These are phyloP conservation scores for Arctium minus DNA, from an alignment of 129 eudicot genomes.

Conservation along the genomic window DNA sequence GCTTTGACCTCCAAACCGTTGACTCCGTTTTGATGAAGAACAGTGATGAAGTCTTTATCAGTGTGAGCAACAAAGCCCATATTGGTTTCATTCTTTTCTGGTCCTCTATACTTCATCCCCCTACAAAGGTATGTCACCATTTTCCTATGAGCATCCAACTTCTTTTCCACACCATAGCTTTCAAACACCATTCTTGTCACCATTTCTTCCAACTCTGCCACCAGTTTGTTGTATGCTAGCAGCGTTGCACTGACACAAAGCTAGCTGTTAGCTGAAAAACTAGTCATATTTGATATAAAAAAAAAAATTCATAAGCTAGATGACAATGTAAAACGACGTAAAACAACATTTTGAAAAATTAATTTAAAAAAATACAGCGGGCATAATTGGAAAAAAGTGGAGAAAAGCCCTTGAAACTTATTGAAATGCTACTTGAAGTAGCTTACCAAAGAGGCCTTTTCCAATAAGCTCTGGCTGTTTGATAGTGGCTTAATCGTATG, in stretches of 20 bases:
- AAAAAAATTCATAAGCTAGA: background rate
- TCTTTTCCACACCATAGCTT: conserved; percentile 56
- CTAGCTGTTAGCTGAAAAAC: background rate
- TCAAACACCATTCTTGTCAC: conserved; percentile 62
- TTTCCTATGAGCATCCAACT: conserved; percentile 32
- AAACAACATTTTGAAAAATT: background rate
- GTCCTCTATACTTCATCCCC: conserved; percentile 56
- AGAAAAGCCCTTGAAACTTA: background rate
- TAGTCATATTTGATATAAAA: background rate
- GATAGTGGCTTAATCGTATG: too few species aligned
- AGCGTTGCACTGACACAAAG: conserved; percentile 33
- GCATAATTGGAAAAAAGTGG: background rate
- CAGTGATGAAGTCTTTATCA: conserved; percentile 66
- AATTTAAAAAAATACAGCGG: background rate
- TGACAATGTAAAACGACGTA: background rate
- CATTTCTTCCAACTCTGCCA: conserved; percentile 58
- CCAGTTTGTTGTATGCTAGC: conserved; percentile 37
- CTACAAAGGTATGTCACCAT: conserved; percentile 56
- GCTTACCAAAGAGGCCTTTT: background rate
- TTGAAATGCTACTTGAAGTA: background rate
- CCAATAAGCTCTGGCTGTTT: background rate
- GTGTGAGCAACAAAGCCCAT: conserved; percentile 72
- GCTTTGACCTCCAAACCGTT: conserved; percentile 72
- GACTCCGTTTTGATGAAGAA: conserved; percentile 60
- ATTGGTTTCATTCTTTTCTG: conserved; percentile 39